Base-by-base conservation (phyloP, 352 stramenopile genomes). In the Hyaloperonospora brassicae region DNA sequence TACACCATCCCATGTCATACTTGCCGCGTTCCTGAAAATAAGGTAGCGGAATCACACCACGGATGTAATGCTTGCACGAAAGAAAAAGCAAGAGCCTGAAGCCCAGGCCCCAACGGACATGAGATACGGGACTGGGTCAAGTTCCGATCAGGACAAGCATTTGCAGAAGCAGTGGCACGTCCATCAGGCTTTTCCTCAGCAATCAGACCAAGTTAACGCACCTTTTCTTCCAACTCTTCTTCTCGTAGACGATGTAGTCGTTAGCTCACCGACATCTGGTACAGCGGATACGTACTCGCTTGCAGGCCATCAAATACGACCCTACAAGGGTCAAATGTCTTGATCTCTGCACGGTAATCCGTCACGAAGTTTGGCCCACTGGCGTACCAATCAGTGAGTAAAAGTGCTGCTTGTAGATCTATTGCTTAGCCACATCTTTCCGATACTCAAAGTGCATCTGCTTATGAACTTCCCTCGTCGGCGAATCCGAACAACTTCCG, bases 81-180 rank as follows among this genome's bases (percentile, higher is more conserved):
- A 97, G 84, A 60, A 99, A 99, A 17, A 96, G 95, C 25, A 99
- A 93, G 12, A 99, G 80, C 24, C 96, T 96, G 61, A 99, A 99
- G 30, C 97, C 97, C 43, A 99, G 82, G 5, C 96, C 97, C 76
- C 97, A 99, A 40, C 96, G 96, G 34, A 93, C 83, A 69, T 99
- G 97, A 24, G 95, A 96, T 31, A 99, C 96, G 2, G 92, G 96
- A 30, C 30, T 99, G 73, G 64, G 99, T 96, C 41, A 98, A 77
- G 69, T 99, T 99, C 96, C 96, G 99, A 77, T 97, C 17, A 22
- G 99, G 69, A 50, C 89, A 67, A 35, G 64, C 73, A 23, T 55
- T 58, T 30, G 57, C 49, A 43, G 50, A 53, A 46, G 43, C 48
- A 52, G 68, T 59, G 3, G 34, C 21, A 7, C 55, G 50, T 53